Base-by-base conservation (phyloP, 441 rosid genomes). In the Biscutella auriculata region DNA sequence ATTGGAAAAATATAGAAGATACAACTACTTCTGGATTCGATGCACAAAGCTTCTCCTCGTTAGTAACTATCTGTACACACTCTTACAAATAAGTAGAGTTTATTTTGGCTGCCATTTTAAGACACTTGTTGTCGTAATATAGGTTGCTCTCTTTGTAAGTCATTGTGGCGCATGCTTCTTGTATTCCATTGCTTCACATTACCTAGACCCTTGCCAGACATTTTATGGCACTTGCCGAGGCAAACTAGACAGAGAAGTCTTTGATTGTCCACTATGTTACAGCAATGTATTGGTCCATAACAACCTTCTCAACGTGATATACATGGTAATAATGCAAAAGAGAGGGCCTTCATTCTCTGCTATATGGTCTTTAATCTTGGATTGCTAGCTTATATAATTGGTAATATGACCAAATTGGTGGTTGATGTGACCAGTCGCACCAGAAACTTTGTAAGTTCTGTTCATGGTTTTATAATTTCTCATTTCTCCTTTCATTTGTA, bases 401-500 rank as follows among this genome's bases (percentile, higher is more conserved):
- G 95, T 39, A 89, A 87, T 49, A 90, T 90, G 94, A 87, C 87
- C 71, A 87, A 76, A 71, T 68, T 90, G 76, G 82, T 90, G 50
- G 91, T 87, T 73, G 91, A 90, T 39, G 83, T 75, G 9, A 79
- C 97, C 37, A 70, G 74, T 60, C 87, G 93, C 50, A 90, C 97
- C 5, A 76, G 84, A 66, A 65, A 50, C 57, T 90, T 82, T 50
- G 97, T 90, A 53, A 87, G 97, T 79, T 56, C 49, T 15, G 14
- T 30, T 39, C 32, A 46, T 65, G 15, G 51, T 47, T 32, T 56
- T 16, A 19, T 49, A 40, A 15, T 23, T 40, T 14, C 58, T 48
- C 12, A 25, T 25, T 52, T 57, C 34, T 62, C 36, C 8, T 23
- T 37, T 42, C 13, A 5, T 34, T 17, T 45, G 13, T 51, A 33